Percentiles rank a stretch among this genome's conserved stretches.
Conservation (phyloP, 2,329 filamentous ascomycete species). For the Aspergillus uvarum region DNA sequence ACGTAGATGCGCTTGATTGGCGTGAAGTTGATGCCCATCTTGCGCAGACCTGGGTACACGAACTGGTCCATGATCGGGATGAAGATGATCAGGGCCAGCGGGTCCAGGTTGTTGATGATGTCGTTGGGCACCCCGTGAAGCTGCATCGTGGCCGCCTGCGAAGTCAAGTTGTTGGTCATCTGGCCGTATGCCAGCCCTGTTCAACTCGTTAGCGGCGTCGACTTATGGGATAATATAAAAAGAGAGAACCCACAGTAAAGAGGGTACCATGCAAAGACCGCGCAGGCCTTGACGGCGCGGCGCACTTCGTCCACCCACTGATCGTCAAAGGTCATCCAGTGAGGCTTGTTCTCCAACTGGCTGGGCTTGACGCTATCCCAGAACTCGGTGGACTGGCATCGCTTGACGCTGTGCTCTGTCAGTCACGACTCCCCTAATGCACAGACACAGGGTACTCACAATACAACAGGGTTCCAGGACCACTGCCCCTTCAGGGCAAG, state of each 20-base stretch:
- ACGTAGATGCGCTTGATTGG: slow-evolving; percentile 55
- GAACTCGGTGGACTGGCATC: slow-evolving; percentile 20
- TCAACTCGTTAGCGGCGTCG: slow-evolving; percentile 14
- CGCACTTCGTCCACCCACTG: slow-evolving; percentile 76
- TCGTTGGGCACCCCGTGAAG: slow-evolving; percentile 56
- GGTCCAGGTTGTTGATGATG: slow-evolving; percentile 55
- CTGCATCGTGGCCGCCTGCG: slow-evolving; percentile 55
- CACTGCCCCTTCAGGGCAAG: slow-evolving; percentile 64
- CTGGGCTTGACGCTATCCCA: slow-evolving; percentile 27
- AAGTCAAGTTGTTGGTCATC: slow-evolving; percentile 55
- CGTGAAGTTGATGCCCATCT: slow-evolving; percentile 49
- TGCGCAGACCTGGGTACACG: slow-evolving; percentile 52
- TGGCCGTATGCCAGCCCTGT: slow-evolving; percentile 51
- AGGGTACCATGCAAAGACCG: slow-evolving; percentile 62
- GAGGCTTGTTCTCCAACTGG: slow-evolving; percentile 18
- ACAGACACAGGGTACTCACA: slow-evolving; percentile 19
- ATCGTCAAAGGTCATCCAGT: slow-evolving; percentile 72
- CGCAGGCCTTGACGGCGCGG: slow-evolving; percentile 66
- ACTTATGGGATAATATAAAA: too few relatives aligned
- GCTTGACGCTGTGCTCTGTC: slow-evolving; percentile 17
- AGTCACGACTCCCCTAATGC: neutral
- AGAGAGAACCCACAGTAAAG: slow-evolving; percentile 40
- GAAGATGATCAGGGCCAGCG: slow-evolving; percentile 53
- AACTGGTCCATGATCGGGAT: slow-evolving; percentile 55
- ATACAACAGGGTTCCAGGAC: slow-evolving; percentile 57